Conservation (phyloP, 345 rosid species). For the Microcos paniculata region DNA sequence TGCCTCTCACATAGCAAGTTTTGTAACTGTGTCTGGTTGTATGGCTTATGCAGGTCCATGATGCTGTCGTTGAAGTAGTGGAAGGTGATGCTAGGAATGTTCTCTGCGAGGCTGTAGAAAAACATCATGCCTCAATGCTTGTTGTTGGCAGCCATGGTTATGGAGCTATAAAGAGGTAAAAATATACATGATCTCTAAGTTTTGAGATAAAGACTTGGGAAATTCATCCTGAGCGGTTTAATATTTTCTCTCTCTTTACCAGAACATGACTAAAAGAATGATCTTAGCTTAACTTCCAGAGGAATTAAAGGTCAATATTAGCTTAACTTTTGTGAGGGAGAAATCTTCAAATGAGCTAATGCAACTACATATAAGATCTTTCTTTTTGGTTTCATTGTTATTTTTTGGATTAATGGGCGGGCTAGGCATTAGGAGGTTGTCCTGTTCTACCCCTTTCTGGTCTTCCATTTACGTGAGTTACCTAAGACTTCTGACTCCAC, state of each 20-base stretch:
- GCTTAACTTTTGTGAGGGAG: not conserved
- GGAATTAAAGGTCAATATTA: too few relatives aligned
- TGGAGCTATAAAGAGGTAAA: constrained; percentile 90
- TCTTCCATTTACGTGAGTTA: not conserved
- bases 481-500: not conserved
- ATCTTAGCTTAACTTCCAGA: not conserved
- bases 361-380: not conserved
- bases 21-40: not conserved
- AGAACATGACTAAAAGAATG: not conserved
- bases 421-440: not conserved
- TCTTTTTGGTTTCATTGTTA: not conserved
- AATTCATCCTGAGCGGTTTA: constrained; percentile 3
- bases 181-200: not conserved
- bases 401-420: not conserved
- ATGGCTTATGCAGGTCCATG: constrained; percentile 61
- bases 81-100: constrained; percentile 97
- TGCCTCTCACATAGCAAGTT: not conserved
- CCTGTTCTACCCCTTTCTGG: not conserved
- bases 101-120: constrained; percentile 86
- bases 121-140: constrained; percentile 76
- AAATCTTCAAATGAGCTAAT: not conserved
- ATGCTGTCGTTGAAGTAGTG: constrained; percentile 44
- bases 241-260: not conserved
- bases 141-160: constrained; percentile 97
- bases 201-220: not conserved